A percentile compares a stretch with the other conserved stretches of the same genome.
Conservation (phyloP, 2,329 filamentous ascomycete species). For the Colletotrichum sp. region DNA sequence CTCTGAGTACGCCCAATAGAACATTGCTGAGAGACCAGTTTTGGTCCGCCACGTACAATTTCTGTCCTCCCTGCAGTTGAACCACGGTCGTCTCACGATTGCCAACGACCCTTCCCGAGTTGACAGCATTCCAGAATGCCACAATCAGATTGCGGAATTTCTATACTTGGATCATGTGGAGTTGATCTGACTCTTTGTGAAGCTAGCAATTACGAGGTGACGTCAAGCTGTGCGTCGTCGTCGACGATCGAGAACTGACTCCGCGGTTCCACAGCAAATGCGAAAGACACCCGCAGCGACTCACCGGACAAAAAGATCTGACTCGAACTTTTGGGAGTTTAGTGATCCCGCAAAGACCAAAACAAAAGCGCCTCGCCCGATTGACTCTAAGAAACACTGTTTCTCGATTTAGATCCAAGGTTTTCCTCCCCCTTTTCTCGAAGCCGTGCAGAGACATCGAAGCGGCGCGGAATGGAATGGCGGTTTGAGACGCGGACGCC, state of each 20-base stretch:
- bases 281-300: background rate
- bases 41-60: slow-evolving; percentile 35
- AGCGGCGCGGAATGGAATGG: background rate
- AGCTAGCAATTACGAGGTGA: background rate
- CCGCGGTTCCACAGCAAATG: background rate
- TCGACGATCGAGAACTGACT: background rate
- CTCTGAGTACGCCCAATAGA: slow-evolving; percentile 28
- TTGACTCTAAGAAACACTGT: background rate
- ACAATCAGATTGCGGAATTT: background rate
- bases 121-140: background rate
- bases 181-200: background rate
- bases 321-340: background rate
- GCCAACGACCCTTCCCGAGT: background rate
- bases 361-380: background rate
- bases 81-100: background rate
- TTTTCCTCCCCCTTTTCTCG: background rate
- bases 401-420: background rate
- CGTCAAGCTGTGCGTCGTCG: background rate
- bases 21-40: slow-evolving; percentile 42
- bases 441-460: background rate
- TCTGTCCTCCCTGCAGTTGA: background rate
- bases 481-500: background rate
- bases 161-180: background rate
- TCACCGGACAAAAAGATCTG: background rate
- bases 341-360: background rate